Evolutionary conservation across 2,329 filamentous ascomycete genomes (phyloP).

Genomic region (Chaetomiaceae sp.): DNA sequence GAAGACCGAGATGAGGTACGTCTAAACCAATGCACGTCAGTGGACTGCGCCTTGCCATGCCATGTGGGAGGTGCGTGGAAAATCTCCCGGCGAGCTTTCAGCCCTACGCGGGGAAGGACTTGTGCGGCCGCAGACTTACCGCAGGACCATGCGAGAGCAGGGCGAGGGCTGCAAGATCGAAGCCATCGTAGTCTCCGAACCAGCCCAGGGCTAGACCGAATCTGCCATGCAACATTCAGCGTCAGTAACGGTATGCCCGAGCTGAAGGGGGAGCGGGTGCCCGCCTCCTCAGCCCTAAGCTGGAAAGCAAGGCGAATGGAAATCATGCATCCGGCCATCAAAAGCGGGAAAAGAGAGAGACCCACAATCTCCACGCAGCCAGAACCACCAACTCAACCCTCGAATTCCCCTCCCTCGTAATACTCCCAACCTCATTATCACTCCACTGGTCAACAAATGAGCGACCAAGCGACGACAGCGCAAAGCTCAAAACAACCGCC

Average conservation of each 20-base stretch:
- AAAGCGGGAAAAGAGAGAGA: constrained; percentile 22
- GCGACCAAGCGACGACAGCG: constrained; percentile 61
- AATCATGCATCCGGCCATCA: too few relatives aligned
- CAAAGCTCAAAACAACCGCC: constrained; percentile 51
- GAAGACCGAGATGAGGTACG: constrained; percentile 72
- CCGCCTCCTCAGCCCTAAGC: constrained; percentile 31
- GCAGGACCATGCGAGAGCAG: constrained; percentile 71
- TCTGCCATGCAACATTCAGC: constrained; percentile 43
- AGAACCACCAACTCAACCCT: constrained; percentile 57
- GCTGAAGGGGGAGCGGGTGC: constrained; percentile 23
- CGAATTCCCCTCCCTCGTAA: constrained; percentile 53
- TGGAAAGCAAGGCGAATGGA: constrained; percentile 16
- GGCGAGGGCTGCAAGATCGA: constrained; percentile 61
- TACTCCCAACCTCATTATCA: constrained; percentile 59
- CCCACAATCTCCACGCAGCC: constrained; percentile 53
- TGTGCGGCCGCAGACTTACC: constrained; percentile 39
- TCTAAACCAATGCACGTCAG: constrained; percentile 38
- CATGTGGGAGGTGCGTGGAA: constrained; percentile 9
- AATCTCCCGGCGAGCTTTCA: constrained; percentile 5
- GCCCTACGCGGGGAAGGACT: constrained; percentile 1
- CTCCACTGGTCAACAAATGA: constrained; percentile 57
- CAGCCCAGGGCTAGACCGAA: constrained; percentile 68
- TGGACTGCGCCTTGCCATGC: constrained; percentile 17
- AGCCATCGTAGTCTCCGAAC: constrained; percentile 69
- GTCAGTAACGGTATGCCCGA: constrained; percentile 19